A percentile compares a stretch with the other conserved stretches of the same genome.
Evolutionary conservation across 257 asterid genomes (phyloP).

Genomic region (Craterostigma plantagineum): DNA sequence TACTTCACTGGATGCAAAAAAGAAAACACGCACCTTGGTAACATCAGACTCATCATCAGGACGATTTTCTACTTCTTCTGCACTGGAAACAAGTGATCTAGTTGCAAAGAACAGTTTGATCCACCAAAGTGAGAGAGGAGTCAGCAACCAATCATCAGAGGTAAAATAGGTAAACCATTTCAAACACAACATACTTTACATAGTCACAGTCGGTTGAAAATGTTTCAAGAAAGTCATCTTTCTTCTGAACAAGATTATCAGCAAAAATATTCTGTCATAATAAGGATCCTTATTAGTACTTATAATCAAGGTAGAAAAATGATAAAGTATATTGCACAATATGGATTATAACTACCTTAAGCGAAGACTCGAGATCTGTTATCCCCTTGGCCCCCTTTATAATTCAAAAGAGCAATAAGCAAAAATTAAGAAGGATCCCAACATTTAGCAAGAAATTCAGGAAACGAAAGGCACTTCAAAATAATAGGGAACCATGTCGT

Average conservation of each 20-base stretch:
- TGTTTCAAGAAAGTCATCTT: constrained; percentile 65
- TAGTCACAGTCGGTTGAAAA: constrained; percentile 48
- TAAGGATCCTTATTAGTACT: constrained; percentile 6
- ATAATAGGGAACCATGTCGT: neutral
- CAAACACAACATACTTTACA: constrained; percentile 37
- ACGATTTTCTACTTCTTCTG: constrained; percentile 26
- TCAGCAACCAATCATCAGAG: neutral
- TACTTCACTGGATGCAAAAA: no score
- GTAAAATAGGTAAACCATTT: no score
- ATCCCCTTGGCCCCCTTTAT: constrained; percentile 82
- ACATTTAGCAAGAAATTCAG: constrained; percentile 8
- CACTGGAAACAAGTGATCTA: constrained; percentile 50
- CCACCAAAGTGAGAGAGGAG: neutral
- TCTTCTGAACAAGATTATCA: constrained; percentile 62
- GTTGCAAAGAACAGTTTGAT: constrained; percentile 10
- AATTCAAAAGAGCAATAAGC: constrained; percentile 11
- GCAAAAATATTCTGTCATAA: constrained; percentile 64
- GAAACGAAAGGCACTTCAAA: constrained; percentile 4
- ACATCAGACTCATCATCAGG: constrained; percentile 19
- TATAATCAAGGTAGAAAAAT: constrained; percentile 7
- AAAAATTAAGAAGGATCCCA: no score
- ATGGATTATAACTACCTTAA: constrained; percentile 32
- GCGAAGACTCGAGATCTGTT: constrained; percentile 66
- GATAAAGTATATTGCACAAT: constrained; percentile 3
- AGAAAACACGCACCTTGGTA: constrained; percentile 14